These are phyloP conservation scores for Rhodotorula toruloides DNA, from an alignment of 768 basidiomycete genomes.

Conservation along the genomic window DNA sequence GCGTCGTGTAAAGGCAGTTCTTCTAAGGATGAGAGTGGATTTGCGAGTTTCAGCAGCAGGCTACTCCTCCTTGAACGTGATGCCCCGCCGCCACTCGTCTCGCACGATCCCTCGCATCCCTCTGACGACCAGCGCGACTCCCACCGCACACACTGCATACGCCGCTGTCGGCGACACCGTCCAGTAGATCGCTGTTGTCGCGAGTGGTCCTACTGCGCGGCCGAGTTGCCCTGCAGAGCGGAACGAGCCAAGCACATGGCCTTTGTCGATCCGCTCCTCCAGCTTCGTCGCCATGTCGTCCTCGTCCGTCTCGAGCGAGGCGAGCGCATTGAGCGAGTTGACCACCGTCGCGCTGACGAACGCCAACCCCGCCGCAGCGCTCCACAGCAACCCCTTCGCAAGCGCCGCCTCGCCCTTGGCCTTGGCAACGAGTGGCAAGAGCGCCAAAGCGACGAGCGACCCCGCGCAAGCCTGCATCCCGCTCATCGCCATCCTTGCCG, in stretches of 20 bases:
- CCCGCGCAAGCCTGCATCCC: constrained; percentile 70
- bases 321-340: constrained; percentile 82
- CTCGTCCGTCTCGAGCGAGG: constrained; percentile 85
- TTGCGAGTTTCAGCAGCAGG: too few species aligned
- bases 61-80: too few species aligned
- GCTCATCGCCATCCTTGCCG: constrained; percentile 64
- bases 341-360: constrained; percentile 96
- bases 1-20: too few species aligned
- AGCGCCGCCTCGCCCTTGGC: constrained; percentile 54
- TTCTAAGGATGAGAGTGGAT: too few species aligned
- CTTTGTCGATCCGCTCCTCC: constrained; percentile 70
- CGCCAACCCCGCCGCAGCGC: constrained; percentile 76
- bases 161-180: constrained; percentile 10
- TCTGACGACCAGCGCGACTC: neutral
- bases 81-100: too few species aligned
- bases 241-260: constrained; percentile 75
- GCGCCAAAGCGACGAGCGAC: constrained; percentile 65
- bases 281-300: constrained; percentile 48
- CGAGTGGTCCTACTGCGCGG: constrained; percentile 80
- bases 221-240: constrained; percentile 92
- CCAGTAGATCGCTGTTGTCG: constrained; percentile 54
- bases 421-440: constrained; percentile 62
- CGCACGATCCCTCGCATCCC: neutral
- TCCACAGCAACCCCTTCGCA: constrained; percentile 48
- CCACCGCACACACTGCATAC: constrained; percentile 13